Conservation (phyloP, 2,329 filamentous ascomycete genomes). For the Dactylellina sp. region DNA sequence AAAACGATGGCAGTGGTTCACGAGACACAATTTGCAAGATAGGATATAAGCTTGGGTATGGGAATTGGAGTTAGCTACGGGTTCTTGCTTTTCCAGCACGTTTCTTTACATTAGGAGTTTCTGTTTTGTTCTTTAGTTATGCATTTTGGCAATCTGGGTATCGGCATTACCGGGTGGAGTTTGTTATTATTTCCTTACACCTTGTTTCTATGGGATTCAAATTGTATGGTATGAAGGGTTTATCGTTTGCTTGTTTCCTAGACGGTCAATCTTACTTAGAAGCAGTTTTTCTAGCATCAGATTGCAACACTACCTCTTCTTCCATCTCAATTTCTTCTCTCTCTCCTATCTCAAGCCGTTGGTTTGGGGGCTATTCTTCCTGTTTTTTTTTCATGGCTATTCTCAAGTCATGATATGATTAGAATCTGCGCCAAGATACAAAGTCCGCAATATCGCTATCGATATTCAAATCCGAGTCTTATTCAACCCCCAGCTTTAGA, state of each 20-base stretch:
- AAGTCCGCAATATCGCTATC: too few relatives aligned
- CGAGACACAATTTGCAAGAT: background rate
- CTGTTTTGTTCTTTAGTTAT: background rate
- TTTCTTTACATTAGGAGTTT: slow-evolving; percentile 5
- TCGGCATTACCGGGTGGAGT: slow-evolving; percentile 19
- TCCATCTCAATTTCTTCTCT: background rate
- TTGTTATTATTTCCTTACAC: background rate
- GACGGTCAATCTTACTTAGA: slow-evolving; percentile 9
- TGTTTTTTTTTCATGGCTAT: too few relatives aligned
- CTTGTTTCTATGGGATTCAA: background rate
- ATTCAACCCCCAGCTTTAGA: too few relatives aligned
- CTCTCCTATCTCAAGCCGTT: slow-evolving; percentile 1
- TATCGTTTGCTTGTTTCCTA: background rate
- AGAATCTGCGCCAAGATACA: too few relatives aligned
- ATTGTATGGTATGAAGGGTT: background rate
- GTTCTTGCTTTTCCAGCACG: slow-evolving; percentile 3
- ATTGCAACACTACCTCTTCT: background rate
- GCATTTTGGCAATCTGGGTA: slow-evolving; percentile 1
- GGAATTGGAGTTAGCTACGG: slow-evolving; percentile 1
- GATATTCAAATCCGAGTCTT: too few relatives aligned
- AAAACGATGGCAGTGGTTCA: slow-evolving; percentile 14
- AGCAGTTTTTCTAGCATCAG: slow-evolving; percentile 12
- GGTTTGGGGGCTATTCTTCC: too few relatives aligned
- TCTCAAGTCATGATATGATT: too few relatives aligned
- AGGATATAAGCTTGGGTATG: slow-evolving; percentile 10